Percentiles rank a stretch among this genome's conserved stretches.
These are phyloP conservation scores for Metarhizium anisopliae DNA, from an alignment of 2,329 filamentous ascomycete species.

Conservation along the genomic window DNA sequence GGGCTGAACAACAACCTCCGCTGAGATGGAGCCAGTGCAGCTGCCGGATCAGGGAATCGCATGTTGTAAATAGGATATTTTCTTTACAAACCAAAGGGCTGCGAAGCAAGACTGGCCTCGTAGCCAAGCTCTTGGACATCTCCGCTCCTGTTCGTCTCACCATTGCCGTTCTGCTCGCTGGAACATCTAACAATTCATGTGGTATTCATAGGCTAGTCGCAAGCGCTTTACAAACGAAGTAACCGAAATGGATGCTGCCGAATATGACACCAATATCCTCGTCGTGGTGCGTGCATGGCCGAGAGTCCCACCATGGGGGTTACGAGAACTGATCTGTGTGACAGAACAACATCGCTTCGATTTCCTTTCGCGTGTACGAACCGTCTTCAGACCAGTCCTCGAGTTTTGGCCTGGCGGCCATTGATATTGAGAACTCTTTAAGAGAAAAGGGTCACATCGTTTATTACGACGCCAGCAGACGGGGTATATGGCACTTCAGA, in stretches of 20 bases:
- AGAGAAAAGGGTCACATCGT: constrained; percentile 45
- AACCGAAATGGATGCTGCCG: constrained; percentile 53
- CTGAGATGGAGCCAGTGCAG: constrained; percentile 31
- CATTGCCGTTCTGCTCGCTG: constrained; percentile 10
- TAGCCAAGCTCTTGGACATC: constrained; percentile 7
- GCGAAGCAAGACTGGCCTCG: constrained; percentile 7
- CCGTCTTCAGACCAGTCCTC: constrained; percentile 33
- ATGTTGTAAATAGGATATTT: constrained; percentile 5
- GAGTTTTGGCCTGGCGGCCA: constrained; percentile 34
- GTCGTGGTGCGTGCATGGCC: constrained; percentile 38
- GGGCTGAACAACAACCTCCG: constrained; percentile 14
- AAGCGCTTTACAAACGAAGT: constrained; percentile 12
- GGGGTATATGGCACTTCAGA: constrained; percentile 47
- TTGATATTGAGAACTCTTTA: constrained; percentile 42
- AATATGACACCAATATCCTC: constrained; percentile 54
- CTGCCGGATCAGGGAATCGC: constrained; percentile 13
- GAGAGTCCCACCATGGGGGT: not conserved
- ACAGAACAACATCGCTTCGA: constrained; percentile 47
- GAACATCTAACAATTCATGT: not conserved
- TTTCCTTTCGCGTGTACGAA: constrained; percentile 48
- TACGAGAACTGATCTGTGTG: constrained; percentile 8
- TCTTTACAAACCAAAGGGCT: constrained; percentile 1
- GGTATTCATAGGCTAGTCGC: constrained; percentile 2
- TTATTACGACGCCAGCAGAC: constrained; percentile 40
- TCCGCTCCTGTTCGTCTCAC: constrained; percentile 6